phyloP scores from a whole-genome alignment of 371 early-diverging fungal genomes.

The Rhizomucor pusillus region DNA sequence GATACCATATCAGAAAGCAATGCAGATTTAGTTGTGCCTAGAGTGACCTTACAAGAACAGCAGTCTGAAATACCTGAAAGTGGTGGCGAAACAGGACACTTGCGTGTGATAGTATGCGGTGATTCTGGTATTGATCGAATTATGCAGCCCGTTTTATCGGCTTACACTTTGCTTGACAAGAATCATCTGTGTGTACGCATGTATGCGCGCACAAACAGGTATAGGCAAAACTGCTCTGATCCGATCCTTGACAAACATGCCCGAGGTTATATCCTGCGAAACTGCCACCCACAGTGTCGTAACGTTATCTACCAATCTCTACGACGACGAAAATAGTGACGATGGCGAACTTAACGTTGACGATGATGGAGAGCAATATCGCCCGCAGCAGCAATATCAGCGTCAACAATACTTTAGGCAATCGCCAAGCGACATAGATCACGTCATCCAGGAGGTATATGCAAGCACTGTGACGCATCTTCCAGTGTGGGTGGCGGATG shows the following conservation, averaged over 20 bases:
- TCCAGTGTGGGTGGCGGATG: slow-evolving; percentile 11
- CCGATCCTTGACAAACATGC: slow-evolving; percentile 36
- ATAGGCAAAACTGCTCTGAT: slow-evolving; percentile 55
- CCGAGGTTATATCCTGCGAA: slow-evolving; percentile 34
- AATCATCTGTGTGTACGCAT: slow-evolving; percentile 1
- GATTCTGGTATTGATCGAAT: slow-evolving; percentile 43
- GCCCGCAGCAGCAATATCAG: too few relatives aligned
- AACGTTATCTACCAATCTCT: too few relatives aligned
- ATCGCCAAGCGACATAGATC: not conserved
- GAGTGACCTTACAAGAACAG: slow-evolving; percentile 6
- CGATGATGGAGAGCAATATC: slow-evolving; percentile 8
- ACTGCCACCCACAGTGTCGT: slow-evolving; percentile 7
- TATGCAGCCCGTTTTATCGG: slow-evolving; percentile 1
- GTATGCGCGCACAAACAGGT: slow-evolving; percentile 16
- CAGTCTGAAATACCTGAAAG: not conserved
- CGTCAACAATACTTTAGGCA: not conserved
- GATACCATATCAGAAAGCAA: slow-evolving; percentile 3
- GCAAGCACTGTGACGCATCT: slow-evolving; percentile 35
- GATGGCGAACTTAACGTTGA: not conserved
- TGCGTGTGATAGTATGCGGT: slow-evolving; percentile 55
- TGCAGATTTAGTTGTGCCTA: slow-evolving; percentile 12
- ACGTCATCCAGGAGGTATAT: slow-evolving; percentile 27
- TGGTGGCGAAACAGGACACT: slow-evolving; percentile 25
- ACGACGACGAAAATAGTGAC: slow-evolving; percentile 8
- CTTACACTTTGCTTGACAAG: not conserved